Percentiles rank a stretch among this genome's conserved stretches.
These are phyloP conservation scores for Phytophthora colocasiae DNA, from an alignment of 352 stramenopile species.

Conservation along the genomic window DNA sequence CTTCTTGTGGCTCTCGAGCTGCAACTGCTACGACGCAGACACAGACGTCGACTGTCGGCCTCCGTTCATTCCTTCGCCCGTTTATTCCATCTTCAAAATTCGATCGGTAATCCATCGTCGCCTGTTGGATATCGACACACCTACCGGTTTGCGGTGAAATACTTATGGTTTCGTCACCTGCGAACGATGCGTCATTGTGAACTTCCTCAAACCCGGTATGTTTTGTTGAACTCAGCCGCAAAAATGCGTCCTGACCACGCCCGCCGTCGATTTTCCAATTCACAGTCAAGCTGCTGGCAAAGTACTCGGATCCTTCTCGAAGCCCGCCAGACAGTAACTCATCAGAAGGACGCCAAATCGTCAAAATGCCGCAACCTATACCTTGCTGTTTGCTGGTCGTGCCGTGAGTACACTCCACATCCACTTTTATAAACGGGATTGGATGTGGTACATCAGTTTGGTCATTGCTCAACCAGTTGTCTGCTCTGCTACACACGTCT, in stretches of 20 bases:
- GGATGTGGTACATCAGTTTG: constrained; percentile 43
- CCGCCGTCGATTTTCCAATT: constrained; percentile 70
- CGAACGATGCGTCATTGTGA: constrained; percentile 5
- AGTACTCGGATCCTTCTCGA: constrained; percentile 64
- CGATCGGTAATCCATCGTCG: constrained; percentile 31
- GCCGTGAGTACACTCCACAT: constrained; percentile 67
- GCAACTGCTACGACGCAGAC: constrained; percentile 55
- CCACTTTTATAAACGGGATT: constrained; percentile 73
- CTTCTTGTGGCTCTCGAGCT: constrained; percentile 37
- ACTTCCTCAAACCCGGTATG: constrained; percentile 54
- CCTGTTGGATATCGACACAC: constrained; percentile 39
- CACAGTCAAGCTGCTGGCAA: constrained; percentile 63
- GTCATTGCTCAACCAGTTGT: constrained; percentile 21
- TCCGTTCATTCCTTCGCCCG: constrained; percentile 33
- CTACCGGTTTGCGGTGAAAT: neutral
- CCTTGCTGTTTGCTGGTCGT: constrained; percentile 19
- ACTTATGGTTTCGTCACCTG: constrained; percentile 4
- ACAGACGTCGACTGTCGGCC: constrained; percentile 54
- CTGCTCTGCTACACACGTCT: constrained; percentile 9
- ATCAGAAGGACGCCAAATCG: constrained; percentile 68
- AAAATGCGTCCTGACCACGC: constrained; percentile 43
- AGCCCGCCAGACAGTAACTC: constrained; percentile 53
- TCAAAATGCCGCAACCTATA: constrained; percentile 53
- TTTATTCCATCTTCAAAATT: constrained; percentile 34
- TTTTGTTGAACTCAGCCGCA: constrained; percentile 73